Base-by-base conservation (phyloP, 441 rosid species). In the Gossypium lobatum region DNA sequence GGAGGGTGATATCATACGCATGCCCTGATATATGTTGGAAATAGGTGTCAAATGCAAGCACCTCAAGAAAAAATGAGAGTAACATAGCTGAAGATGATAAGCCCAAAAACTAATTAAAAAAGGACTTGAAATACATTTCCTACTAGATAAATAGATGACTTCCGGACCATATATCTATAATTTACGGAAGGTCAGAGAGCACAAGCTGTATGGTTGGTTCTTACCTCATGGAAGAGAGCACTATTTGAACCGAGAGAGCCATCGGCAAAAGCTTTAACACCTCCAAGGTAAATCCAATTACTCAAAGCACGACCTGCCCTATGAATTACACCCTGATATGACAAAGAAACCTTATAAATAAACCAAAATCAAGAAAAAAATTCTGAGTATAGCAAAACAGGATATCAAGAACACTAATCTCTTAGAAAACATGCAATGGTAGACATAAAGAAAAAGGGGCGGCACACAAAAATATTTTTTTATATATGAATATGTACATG, bases 231-330 rank as follows among this genome's bases (percentile, higher is more conserved):
- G 71, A 95, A 88, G 18, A 92, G 93, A 63, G 97, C 98, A 83
- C 96, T 88, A 63, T 80, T 88, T 26, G 96, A 89, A 69, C 97
- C 96, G 71, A 92, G 76, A 78, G 98, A 91, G 54, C 98, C 98
- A 85, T 95, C 98, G 58, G 87, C 86, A 83, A 91, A 92, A 57
- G 93, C 97, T 88, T 95, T 92, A 74, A 95, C 92, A 46, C 98
- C 98, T 67, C 98, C 96, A 72, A 89, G 82, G 77, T 91, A 91
- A 75, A 91, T 78, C 95, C 94, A 83, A 68, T 88, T 82, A 70
- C 97, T 95, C 66, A 89, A 55, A 55, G 75, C 75, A 58, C 45
- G 76, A 42, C 97, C 97, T 67, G 68, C 72, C 75, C 78, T 80
- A 63, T 79, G 84, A 73, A 81, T 78, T 64, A 88, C 81, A 72